Conservation (phyloP, 2,329 filamentous ascomycete species). For the Zarea fungicola region DNA sequence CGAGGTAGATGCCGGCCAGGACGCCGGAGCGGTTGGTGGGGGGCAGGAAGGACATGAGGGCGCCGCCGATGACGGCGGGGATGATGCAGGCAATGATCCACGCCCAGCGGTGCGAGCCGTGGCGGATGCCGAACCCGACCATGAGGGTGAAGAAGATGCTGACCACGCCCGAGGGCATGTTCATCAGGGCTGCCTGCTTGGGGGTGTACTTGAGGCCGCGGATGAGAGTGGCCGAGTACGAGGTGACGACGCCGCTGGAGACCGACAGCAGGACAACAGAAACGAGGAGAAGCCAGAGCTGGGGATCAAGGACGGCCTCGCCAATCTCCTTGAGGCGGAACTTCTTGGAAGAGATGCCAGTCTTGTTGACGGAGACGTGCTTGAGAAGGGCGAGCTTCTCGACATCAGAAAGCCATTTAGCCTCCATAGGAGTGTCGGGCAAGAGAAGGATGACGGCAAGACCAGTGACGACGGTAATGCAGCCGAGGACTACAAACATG, state of each 20-base stretch:
- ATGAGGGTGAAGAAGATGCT: conserved; percentile 48
- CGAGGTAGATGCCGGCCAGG: conserved; percentile 45
- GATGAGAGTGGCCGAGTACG: conserved; percentile 51
- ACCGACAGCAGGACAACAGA: conserved; percentile 45
- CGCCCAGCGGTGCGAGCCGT: conserved; percentile 43
- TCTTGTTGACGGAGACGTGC: conserved; percentile 53
- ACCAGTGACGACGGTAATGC: conserved; percentile 32
- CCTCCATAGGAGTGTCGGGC: conserved; percentile 42
- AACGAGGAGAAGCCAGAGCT: conserved; percentile 45
- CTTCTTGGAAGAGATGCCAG: conserved; percentile 48
- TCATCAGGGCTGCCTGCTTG: conserved; percentile 45
- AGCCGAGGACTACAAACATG: conserved; percentile 65
- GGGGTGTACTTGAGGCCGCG: conserved; percentile 40
- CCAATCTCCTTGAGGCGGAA: conserved; percentile 48
- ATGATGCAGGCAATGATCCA: conserved; percentile 45
- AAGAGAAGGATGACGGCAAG: conserved; percentile 28
- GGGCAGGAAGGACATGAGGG: conserved; percentile 49
- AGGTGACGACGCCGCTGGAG: conserved; percentile 49
- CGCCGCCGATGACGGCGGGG: conserved; percentile 44
- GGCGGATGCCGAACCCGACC: conserved; percentile 43
- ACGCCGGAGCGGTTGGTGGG: conserved; percentile 39
- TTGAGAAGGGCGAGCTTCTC: conserved; percentile 46
- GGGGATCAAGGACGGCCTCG: conserved; percentile 47
- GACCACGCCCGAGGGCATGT: conserved; percentile 48
- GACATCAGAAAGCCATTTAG: conserved; percentile 39